Conservation (phyloP, 345 rosid species). For the Gossypium longicalyx region DNA sequence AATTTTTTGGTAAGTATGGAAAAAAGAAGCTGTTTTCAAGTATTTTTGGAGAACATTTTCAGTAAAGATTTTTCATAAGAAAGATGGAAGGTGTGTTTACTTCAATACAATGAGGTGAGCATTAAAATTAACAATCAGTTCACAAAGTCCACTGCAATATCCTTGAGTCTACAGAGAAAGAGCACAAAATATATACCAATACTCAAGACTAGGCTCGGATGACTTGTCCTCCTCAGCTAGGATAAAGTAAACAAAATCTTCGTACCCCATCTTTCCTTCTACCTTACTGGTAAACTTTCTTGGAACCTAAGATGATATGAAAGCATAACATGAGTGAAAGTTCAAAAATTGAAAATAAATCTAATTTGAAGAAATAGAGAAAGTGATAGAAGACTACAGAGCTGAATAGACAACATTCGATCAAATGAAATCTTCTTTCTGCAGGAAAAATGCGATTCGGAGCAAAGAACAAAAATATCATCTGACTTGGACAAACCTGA, state of each 20-base stretch:
- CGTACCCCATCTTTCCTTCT: slow-evolving; percentile 94
- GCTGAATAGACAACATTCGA: slow-evolving; percentile 2
- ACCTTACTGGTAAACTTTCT: slow-evolving; percentile 82
- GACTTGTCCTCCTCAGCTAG: slow-evolving; percentile 95
- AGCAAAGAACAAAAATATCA: slow-evolving; percentile 9
- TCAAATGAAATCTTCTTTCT: not conserved
- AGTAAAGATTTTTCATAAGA: not conserved
- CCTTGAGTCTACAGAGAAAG: not conserved
- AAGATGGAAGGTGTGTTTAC: not conserved
- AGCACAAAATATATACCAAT: slow-evolving; percentile 46
- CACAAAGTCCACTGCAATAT: not conserved
- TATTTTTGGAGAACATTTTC: not conserved
- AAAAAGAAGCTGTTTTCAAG: not conserved
- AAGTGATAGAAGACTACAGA: not conserved
- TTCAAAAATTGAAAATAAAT: slow-evolving; percentile 5
- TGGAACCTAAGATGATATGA: slow-evolving; percentile 45
- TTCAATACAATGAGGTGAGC: not conserved
- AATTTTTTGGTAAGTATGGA: not conserved
- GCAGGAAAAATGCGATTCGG: not conserved
- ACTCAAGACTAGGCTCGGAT: slow-evolving; percentile 93
- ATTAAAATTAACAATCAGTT: not conserved
- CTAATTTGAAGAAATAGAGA: not conserved
- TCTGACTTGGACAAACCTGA: slow-evolving; percentile 54
- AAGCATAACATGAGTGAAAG: slow-evolving; percentile 7
- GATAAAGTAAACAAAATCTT: slow-evolving; percentile 93